Percentiles rank a stretch among this genome's conserved stretches.
Conservation (phyloP, 345 rosid species). For the Euphorbia pulcherrima region DNA sequence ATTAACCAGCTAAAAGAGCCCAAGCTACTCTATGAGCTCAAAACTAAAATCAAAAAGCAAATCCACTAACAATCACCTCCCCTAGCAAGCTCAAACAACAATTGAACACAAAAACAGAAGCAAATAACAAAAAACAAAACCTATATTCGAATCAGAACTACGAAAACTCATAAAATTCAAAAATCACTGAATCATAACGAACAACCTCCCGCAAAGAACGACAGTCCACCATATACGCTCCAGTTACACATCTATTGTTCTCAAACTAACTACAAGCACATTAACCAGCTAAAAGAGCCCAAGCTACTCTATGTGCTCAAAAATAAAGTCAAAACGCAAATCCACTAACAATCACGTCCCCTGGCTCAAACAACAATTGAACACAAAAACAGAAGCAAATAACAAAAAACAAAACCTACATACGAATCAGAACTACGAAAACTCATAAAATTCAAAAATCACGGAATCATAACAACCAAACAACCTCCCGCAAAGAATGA, state of each 20-base stretch:
- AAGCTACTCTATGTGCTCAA: background rate
- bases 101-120: background rate
- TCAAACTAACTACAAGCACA: background rate
- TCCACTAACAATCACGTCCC: background rate
- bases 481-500: too few species aligned
- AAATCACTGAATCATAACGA: background rate
- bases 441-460: too few species aligned
- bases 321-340: background rate
- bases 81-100: constrained; percentile 4
- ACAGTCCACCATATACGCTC: too few species aligned
- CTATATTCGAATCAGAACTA: background rate
- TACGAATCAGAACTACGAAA: too few species aligned
- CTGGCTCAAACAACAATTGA: background rate
- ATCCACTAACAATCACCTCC: background rate
- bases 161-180: background rate
- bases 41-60: background rate
- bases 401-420: too few species aligned
- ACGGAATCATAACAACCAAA: too few species aligned
- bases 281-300: background rate
- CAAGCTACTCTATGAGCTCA: background rate
- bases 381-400: too few species aligned
- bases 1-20: background rate
- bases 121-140: background rate
- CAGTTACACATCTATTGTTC: background rate
- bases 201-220: constrained; percentile 8